Evolutionary conservation across 2,329 filamentous ascomycete genomes (phyloP), one percentile per base, ranked within the genome.

Genomic region (Aspergillus awamori): DNA sequence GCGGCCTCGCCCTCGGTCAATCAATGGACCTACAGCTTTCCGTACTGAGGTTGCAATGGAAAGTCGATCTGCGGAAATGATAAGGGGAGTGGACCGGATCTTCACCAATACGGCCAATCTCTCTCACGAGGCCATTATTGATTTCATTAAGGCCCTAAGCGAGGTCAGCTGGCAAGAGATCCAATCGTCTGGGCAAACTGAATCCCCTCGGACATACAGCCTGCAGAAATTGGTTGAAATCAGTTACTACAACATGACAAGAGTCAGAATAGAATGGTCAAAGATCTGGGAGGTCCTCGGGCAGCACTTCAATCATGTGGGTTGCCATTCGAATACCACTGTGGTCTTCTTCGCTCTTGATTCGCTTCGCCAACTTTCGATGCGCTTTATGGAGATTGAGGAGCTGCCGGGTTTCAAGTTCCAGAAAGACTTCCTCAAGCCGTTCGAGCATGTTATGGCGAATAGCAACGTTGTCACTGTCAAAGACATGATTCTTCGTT

Each of bases 121-220:
- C 2, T 93, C 91, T 4, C 93, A 93, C 61, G 93, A 97, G 67
- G 93, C 94, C 3, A 99, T 99, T 70, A 91, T 98, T 1, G 89
- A 96, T 74, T 99, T 99, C 74, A 94, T 97, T 54, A 88, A 89
- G 59, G 93, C 95, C 0, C 80, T 99, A 61, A 96, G 92, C 7
- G 93, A 97, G 74, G 94, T 99, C 66, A 98, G 94, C 77, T 98
- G 95, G 95, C 94, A 98, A 72, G 95, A 99, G 77, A 99, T 99
- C 72, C 94, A 96, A 74, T 96, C 95, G 3, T 98, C 95, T 0
- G 95, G 95, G 0, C 92, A 94, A 59, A 97, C 94, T 72, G 95
- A 99, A 63, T 96, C 92, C 22, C 95, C 95, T 10, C 88, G 96
- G 58, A 99, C 94, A 8, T 99, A 97, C 83, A 97, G 93, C 79